These are phyloP conservation scores for Fusarium caatingaense DNA, from an alignment of 2,329 filamentous ascomycete genomes.

Conservation along the genomic window DNA sequence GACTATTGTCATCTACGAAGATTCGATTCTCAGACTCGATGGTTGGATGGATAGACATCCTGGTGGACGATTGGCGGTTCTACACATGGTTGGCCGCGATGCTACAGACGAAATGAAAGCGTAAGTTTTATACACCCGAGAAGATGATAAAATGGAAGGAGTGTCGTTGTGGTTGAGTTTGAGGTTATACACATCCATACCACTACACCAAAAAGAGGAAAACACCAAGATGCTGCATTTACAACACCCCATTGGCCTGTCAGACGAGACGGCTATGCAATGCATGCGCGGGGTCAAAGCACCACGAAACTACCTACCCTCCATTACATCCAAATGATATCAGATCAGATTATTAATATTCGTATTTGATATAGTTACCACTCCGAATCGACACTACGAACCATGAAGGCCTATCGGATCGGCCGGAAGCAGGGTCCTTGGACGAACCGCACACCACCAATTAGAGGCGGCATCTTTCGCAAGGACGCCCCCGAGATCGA, in stretches of 20 bases:
- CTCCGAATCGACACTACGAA: conserved; percentile 61
- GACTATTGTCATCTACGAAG: conserved; percentile 67
- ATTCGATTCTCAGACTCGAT: conserved; percentile 65
- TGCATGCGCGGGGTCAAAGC: conserved; percentile 8
- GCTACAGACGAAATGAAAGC: conserved; percentile 52
- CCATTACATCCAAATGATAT: not conserved
- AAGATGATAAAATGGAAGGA: not conserved
- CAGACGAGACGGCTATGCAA: not conserved
- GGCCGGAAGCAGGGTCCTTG: conserved; percentile 67
- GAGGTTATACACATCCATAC: conserved; percentile 2
- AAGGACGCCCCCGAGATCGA: conserved; percentile 28
- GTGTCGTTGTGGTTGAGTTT: not conserved
- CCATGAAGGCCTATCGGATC: conserved; percentile 71
- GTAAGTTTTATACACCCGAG: conserved; percentile 38
- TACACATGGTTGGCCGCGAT: conserved; percentile 62
- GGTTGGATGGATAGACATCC: conserved; percentile 69
- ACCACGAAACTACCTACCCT: not conserved
- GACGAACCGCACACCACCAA: conserved; percentile 69
- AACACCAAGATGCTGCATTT: not conserved
- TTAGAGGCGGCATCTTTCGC: conserved; percentile 60
- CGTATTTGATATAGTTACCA: conserved; percentile 63
- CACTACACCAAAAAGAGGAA: conserved; percentile 12
- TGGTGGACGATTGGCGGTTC: conserved; percentile 67
- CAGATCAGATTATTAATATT: conserved; percentile 28
- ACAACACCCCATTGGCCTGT: conserved; percentile 31